Conservation (phyloP, 495 filamentous ascomycete species). For the Daldinia vernicosa region DNA sequence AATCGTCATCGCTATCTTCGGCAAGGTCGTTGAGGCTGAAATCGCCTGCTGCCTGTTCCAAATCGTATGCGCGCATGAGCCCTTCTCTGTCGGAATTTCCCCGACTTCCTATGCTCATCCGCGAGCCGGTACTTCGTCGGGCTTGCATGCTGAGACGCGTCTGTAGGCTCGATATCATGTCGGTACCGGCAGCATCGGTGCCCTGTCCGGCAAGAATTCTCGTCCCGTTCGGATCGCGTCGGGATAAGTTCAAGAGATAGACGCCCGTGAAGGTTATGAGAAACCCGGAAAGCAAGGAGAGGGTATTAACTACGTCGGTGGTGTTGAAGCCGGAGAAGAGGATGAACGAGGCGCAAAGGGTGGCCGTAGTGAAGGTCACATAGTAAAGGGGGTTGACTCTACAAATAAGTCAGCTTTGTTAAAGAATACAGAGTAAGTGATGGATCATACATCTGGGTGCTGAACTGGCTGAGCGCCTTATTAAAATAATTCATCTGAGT, state of each 20-base stretch:
- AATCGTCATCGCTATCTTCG: constrained; percentile 71
- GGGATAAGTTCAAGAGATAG: constrained; percentile 94
- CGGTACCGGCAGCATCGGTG: constrained; percentile 83
- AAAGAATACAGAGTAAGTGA: not conserved
- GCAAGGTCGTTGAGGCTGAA: constrained; percentile 68
- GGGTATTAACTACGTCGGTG: constrained; percentile 88
- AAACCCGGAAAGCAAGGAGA: constrained; percentile 93
- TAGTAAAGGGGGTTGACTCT: constrained; percentile 99
- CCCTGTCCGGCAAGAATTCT: constrained; percentile 70
- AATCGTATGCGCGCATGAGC: constrained; percentile 83
- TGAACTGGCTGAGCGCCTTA: constrained; percentile 96
- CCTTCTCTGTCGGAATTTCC: constrained; percentile 75
- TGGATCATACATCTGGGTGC: constrained; percentile 84
- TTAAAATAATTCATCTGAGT: constrained; percentile 99
- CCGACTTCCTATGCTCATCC: constrained; percentile 67
- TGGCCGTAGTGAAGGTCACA: constrained; percentile 98
- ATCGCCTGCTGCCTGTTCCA: constrained; percentile 71
- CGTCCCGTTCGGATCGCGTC: constrained; percentile 85
- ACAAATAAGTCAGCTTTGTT: constrained; percentile 45
- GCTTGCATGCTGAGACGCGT: constrained; percentile 94
- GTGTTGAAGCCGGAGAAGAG: constrained; percentile 98
- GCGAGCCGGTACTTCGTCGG: constrained; percentile 63
- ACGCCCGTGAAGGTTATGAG: constrained; percentile 96
- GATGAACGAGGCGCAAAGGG: constrained; percentile 94
- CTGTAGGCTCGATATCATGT: constrained; percentile 86